Evolutionary conservation across 169 alveolate genomes (phyloP).

Genomic region (Cryptosporidium viatorum): DNA sequence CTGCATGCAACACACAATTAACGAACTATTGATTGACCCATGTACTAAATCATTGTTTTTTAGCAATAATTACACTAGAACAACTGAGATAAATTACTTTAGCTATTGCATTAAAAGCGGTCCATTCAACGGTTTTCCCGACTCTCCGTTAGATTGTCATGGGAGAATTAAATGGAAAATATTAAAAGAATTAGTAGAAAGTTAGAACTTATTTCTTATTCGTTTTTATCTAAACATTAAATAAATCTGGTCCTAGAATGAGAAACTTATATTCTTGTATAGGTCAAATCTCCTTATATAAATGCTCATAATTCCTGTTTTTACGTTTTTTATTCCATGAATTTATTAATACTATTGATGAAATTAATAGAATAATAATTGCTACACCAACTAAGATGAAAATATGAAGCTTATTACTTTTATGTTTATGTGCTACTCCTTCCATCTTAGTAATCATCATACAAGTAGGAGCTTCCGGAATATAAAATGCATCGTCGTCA

Average conservation of each 20-base stretch:
- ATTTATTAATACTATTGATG: background rate
- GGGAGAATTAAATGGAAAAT: constrained; percentile 51
- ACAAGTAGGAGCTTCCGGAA: constrained; percentile 52
- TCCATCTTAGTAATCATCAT: background rate
- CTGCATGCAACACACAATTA: constrained; percentile 55
- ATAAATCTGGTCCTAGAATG: background rate
- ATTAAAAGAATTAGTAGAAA: constrained; percentile 44
- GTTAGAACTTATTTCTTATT: background rate
- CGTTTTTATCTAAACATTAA: background rate
- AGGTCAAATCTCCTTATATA: background rate
- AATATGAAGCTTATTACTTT: background rate
- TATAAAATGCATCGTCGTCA: constrained; percentile 43
- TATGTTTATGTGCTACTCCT: background rate
- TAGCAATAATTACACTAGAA: background rate
- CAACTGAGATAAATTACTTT: constrained; percentile 5
- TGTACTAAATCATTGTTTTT: constrained; percentile 36
- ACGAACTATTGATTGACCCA: constrained; percentile 54
- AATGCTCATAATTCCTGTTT: background rate
- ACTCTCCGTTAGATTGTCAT: constrained; percentile 48
- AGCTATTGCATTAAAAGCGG: constrained; percentile 29
- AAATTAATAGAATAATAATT: constrained; percentile 7
- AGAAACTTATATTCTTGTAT: background rate
- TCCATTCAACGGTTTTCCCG: constrained; percentile 56
- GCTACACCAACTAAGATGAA: constrained; percentile 3
- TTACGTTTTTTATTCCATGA: constrained; percentile 27